Conservation (phyloP, 352 stramenopile species). For the Pythium biforme region DNA sequence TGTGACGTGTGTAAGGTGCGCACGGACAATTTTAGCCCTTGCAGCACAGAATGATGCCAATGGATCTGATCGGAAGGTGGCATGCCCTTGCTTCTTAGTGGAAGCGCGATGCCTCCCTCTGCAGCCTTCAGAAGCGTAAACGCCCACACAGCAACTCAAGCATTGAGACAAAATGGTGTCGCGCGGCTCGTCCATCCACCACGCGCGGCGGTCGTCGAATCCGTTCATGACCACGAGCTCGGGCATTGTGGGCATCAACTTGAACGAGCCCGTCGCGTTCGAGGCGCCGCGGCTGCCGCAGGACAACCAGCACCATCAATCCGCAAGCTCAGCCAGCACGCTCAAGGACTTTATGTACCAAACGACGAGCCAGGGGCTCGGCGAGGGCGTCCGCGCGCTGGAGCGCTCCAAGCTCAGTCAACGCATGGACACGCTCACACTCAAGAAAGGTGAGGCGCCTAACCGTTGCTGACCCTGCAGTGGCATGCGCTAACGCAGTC, state of each 20-base stretch:
- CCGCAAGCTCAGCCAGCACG: neutral
- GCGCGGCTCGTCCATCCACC: constrained; percentile 67
- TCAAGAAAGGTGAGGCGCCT: constrained; percentile 52
- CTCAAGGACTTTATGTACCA: constrained; percentile 84
- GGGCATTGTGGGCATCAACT: constrained; percentile 77
- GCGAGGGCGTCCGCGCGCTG: constrained; percentile 38
- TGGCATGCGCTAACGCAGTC: neutral
- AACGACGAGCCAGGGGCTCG: constrained; percentile 56
- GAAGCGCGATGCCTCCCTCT: neutral
- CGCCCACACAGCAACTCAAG: neutral
- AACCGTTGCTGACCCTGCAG: neutral
- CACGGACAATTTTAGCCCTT: constrained; percentile 7
- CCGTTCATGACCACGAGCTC: constrained; percentile 87
- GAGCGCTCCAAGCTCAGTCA: constrained; percentile 65
- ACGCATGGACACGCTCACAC: constrained; percentile 69
- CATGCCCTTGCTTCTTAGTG: too few relatives aligned
- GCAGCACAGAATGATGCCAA: neutral
- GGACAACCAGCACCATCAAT: constrained; percentile 38
- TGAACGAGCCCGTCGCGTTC: constrained; percentile 65
- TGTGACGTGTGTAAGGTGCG: constrained; percentile 2
- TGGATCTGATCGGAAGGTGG: constrained; percentile 4
- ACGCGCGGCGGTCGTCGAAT: constrained; percentile 66
- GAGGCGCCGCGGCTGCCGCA: constrained; percentile 45
- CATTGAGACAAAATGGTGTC: constrained; percentile 50
- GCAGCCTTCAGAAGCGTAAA: neutral